phyloP scores from a whole-genome alignment of 352 stramenopile genomes.

The Pythium brassicae region DNA sequence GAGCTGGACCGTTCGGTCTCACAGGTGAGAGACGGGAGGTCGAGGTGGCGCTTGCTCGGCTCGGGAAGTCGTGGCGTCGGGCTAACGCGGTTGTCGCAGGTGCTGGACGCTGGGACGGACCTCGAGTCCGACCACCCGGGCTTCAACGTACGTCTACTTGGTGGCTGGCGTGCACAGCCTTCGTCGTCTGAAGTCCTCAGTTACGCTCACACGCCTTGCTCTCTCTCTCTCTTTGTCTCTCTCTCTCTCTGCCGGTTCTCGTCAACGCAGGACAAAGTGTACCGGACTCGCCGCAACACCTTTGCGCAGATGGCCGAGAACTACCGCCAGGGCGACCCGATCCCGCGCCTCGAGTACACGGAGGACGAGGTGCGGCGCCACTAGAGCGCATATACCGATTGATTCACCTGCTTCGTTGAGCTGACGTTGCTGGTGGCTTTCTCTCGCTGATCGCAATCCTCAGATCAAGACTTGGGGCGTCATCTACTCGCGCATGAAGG shows the following conservation, averaged over 20 bases:
- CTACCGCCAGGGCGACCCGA: conserved; percentile 88
- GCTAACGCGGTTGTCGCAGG: conserved; percentile 26
- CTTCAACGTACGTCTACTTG: conserved; percentile 71
- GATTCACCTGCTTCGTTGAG: too few relatives aligned
- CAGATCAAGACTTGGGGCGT: conserved; percentile 84
- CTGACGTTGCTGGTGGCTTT: not conserved
- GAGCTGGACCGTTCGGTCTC: conserved; percentile 74
- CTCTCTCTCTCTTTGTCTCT: too few relatives aligned
- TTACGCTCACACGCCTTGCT: too few relatives aligned
- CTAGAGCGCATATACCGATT: not conserved
- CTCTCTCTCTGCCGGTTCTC: not conserved
- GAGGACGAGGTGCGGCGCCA: conserved; percentile 83
- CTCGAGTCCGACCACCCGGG: conserved; percentile 93
- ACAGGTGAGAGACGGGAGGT: conserved; percentile 2
- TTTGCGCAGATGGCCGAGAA: conserved; percentile 88
- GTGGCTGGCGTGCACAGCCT: not conserved
- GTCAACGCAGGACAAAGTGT: conserved; percentile 68
- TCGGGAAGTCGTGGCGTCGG: too few relatives aligned
- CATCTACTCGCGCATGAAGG: conserved; percentile 94
- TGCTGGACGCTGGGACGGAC: conserved; percentile 93
- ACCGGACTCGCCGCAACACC: conserved; percentile 84
- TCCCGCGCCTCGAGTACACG: conserved; percentile 94
- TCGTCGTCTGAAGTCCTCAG: not conserved
- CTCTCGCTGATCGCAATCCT: not conserved
- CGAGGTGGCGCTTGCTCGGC: too few relatives aligned